Base-by-base conservation (phyloP, 768 basidiomycete genomes). In the Termitomyces sp. region DNA sequence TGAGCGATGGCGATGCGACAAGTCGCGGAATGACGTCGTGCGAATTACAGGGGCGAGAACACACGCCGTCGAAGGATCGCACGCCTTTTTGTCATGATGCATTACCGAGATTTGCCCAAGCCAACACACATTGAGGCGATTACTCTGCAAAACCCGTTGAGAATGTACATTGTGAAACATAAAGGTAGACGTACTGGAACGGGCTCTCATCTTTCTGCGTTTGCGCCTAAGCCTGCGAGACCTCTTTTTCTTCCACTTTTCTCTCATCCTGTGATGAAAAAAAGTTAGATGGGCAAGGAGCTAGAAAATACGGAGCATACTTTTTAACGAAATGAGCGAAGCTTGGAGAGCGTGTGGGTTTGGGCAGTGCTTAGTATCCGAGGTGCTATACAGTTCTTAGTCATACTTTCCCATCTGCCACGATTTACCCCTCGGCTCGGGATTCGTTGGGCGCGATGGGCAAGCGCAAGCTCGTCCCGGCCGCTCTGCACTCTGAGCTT, bases 201-300 rank as follows among this genome's bases (percentile, higher is more conserved):
- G 91, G 62, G 91, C 91, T 73, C 91, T 85, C 91, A 93, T 93
- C 83, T 94, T 94, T 88, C 91, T 87, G 81, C 91, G 89, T 71
- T 94, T 94, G 76, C 91, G 88, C 72, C 92, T 82, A 79, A 94
- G 92, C 72, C 92, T 90, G 73, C 91, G 86, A 63, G 91, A 91
- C 72, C 91, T 84, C 82, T 94, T 94, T 79, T 94, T 94, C 86
- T 92, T 92, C 91, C 91, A 93, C 87, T 93, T 93, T 76, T 92
- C 91, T 90, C 91, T 91, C 91, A 92, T 93, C 63, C 83, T 88
- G 65, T 54, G 43, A 42, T 26, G n/a, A 28, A 24, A 6, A 40
- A 22, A 0, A 46, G 30, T 40, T 28, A 47, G 40, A 50, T 14
- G 47, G 46, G 9, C 54, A 51, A 22, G 7, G 35, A 18, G 16